A percentile compares a stretch with the other conserved stretches of the same genome.
Conservation (phyloP, 164 flowering plant species). For the Liriodendron chinense region DNA sequence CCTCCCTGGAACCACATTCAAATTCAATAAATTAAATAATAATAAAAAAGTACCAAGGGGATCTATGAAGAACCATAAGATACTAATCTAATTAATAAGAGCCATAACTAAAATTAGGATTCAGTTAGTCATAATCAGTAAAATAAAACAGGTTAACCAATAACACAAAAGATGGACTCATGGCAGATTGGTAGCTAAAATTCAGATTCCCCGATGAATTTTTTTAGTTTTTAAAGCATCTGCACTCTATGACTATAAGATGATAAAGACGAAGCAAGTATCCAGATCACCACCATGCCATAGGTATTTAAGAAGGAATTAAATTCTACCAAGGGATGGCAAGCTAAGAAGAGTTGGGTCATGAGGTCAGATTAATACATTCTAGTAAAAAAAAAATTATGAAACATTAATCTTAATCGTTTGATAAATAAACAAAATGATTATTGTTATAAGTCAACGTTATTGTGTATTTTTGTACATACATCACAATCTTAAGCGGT, state of each 20-base stretch:
- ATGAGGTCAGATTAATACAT: no score
- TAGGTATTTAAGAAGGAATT: not conserved
- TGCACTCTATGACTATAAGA: not conserved
- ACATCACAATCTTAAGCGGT: no score
- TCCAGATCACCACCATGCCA: not conserved
- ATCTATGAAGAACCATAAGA: not conserved
- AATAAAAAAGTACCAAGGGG: not conserved
- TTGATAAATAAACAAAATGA: not conserved
- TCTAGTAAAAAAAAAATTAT: no score
- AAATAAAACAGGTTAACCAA: no score
- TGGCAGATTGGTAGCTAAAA: not conserved
- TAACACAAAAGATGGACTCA: not conserved
- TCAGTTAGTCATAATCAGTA: no score
- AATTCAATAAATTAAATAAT: no score
- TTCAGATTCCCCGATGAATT: not conserved
- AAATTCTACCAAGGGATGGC: not conserved
- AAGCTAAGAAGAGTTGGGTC: not conserved
- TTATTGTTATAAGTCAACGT: not conserved
- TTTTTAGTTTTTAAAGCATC: not conserved
- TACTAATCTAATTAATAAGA: not conserved
- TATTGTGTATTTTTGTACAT: not conserved
- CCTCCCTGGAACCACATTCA: conserved; percentile 66
- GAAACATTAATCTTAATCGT: not conserved
- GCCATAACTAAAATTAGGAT: not conserved
- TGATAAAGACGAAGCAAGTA: not conserved